These are phyloP conservation scores for Picochlorum sp. DNA, from an alignment of 139 green algal genomes.

Conservation along the genomic window DNA sequence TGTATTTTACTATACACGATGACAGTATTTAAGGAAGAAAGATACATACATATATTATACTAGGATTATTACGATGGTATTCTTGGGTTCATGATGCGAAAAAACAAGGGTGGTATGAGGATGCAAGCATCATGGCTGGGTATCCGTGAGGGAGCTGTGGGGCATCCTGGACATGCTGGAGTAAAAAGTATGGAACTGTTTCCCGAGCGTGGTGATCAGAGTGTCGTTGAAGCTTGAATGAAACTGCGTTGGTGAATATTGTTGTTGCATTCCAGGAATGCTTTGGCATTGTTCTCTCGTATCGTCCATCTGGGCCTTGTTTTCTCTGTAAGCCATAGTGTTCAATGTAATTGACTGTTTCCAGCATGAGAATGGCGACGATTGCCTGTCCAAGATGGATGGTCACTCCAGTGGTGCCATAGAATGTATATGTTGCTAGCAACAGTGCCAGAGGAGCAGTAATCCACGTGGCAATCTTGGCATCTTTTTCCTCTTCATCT, in stretches of 20 bases:
- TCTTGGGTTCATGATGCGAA: conserved; percentile 44
- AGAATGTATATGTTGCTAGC: neutral
- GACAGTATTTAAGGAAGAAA: too few relatives aligned
- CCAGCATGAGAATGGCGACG: conserved; percentile 25
- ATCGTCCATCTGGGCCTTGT: conserved; percentile 27
- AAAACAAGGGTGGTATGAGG: conserved; percentile 35
- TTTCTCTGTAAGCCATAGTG: conserved; percentile 48
- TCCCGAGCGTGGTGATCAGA: conserved; percentile 50
- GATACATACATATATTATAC: too few relatives aligned
- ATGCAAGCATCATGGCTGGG: conserved; percentile 20
- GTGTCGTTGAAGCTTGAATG: conserved; percentile 48
- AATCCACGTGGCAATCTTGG: conserved; percentile 28
- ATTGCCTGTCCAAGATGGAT: conserved; percentile 27
- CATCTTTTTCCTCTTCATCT: conserved; percentile 12
- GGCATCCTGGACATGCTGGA: conserved; percentile 33
- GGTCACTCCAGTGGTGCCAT: conserved; percentile 12
- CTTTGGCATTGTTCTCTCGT: conserved; percentile 28
- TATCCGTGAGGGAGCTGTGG: conserved; percentile 42
- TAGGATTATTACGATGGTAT: neutral
- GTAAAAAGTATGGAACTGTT: conserved; percentile 33
- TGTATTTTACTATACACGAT: too few relatives aligned
- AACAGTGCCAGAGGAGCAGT: conserved; percentile 12
- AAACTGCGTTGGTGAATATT: conserved; percentile 28
- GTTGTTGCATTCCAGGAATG: conserved; percentile 55
- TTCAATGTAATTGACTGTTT: conserved; percentile 58